These are phyloP conservation scores for Mortierella antarctica DNA, from an alignment of 192 early-diverging fungal species.

Conservation along the genomic window DNA sequence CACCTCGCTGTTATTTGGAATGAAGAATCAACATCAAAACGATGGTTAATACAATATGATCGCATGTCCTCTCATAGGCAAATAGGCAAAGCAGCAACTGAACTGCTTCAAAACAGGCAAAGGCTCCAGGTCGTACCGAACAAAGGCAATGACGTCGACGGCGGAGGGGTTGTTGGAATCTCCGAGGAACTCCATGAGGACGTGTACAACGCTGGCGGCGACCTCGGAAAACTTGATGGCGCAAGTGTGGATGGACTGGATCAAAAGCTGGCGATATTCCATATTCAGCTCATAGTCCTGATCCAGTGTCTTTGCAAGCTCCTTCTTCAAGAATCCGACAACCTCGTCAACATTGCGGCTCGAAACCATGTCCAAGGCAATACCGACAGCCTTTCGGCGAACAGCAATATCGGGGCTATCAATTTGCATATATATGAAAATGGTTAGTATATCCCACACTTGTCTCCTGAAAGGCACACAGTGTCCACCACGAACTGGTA, in stretches of 20 bases:
- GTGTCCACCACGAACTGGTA: neutral
- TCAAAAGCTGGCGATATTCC: constrained; percentile 95
- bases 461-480: neutral
- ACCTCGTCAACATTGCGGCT: constrained; percentile 94
- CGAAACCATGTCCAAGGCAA: constrained; percentile 93
- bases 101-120: neutral
- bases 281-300: constrained; percentile 90
- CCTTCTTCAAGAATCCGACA: constrained; percentile 94
- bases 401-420: constrained; percentile 94
- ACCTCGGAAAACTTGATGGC: constrained; percentile 97
- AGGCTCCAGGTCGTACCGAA: constrained; percentile 64
- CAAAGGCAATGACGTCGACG: constrained; percentile 96
- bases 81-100: neutral
- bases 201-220: constrained; percentile 95
- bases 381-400: constrained; percentile 84
- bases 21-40: constrained; percentile 13
- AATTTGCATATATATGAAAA: neutral
- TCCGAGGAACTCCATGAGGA: constrained; percentile 94
- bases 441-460: constrained; percentile 1
- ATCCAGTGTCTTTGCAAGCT: constrained; percentile 92
- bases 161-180: constrained; percentile 91
- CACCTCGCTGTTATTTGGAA: constrained; percentile 70
- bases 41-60: neutral
- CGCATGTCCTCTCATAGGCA: neutral
- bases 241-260: constrained; percentile 95